Evolutionary conservation across 306 rosid species (phyloP), one percentile per base, ranked within the genome.

Genomic region (Glycine soja): DNA sequence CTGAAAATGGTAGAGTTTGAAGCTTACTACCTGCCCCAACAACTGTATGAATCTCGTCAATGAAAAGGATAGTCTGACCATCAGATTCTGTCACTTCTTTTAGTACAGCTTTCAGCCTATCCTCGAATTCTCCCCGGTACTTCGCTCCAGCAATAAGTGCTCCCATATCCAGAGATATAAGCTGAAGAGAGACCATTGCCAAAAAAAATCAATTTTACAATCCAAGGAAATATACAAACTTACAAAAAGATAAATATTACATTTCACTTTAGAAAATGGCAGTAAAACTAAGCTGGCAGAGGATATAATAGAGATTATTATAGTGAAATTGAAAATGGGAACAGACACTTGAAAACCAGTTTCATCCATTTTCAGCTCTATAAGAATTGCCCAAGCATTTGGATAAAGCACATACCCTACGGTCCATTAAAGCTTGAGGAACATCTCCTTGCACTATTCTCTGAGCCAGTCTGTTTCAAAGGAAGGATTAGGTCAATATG

Each of bases 101-200:
- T 65, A 95, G 95, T 10, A 95, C 99, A 19, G 99, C 99, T 88
- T 95, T 95, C 84, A 95, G 89, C 90, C 99, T 92, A 81, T 95
- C 99, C 86, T 95, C 99, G 73, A 95, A 95, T 87, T 95, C 99
- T 71, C 99, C 99, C 42, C 99, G 89, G 78, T 92, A 95, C 84
- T 95, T 95, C 59, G 99, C 99, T 16, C 97, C 99, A 80, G 97
- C 99, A 90, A 95, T 95, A 14, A 92, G 94, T 36, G 99, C 87
- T 77, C 99, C 99, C 99, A 95, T 95, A 82, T 92, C 99, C 84
- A 95, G 99, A 57, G 99, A 95, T 76, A 95, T 95, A 79, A 95
- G 89, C 99, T 95, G 92, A 61, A 82, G 78, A 74, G 82, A 68
- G 19, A 74, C 58, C 45, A 7, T 57, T 59, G 71, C 30, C 30